A percentile compares a stretch with the other conserved stretches of the same genome.
Conservation (phyloP, 2,329 filamentous ascomycete genomes). For the Aschersonia sp. region DNA sequence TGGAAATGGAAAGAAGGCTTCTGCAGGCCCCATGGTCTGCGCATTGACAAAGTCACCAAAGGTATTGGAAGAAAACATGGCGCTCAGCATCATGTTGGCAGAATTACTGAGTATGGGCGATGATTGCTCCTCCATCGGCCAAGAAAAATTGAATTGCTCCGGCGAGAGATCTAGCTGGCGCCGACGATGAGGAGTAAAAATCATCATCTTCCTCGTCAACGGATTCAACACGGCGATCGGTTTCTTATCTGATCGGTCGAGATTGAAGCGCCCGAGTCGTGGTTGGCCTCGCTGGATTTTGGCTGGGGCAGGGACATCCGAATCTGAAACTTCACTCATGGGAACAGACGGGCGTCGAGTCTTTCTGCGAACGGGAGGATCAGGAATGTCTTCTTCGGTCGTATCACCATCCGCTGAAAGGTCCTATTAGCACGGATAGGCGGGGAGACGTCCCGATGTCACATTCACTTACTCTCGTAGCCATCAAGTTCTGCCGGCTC, state of each 20-base stretch:
- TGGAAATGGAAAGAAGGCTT: slow-evolving; percentile 60
- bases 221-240: slow-evolving; percentile 45
- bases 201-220: slow-evolving; percentile 45
- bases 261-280: slow-evolving; percentile 37
- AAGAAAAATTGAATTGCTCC: slow-evolving; percentile 37
- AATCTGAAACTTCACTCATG: slow-evolving; percentile 30
- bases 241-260: slow-evolving; percentile 38
- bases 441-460: too few relatives aligned
- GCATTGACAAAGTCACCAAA: slow-evolving; percentile 44
- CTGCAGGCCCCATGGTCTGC: slow-evolving; percentile 56
- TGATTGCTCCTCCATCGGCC: slow-evolving; percentile 24
- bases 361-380: slow-evolving; percentile 33
- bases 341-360: slow-evolving; percentile 23
- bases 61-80: slow-evolving; percentile 44
- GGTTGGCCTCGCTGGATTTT: slow-evolving; percentile 35
- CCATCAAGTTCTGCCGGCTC: slow-evolving; percentile 33
- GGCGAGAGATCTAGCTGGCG: slow-evolving; percentile 37
- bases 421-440: slow-evolving; percentile 4
- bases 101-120: slow-evolving; percentile 50
- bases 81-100: slow-evolving; percentile 66
- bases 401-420: slow-evolving; percentile 43
- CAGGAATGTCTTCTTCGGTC: slow-evolving; percentile 43
- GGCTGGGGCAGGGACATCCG: slow-evolving; percentile 29
- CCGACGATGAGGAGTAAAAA: slow-evolving; percentile 39
- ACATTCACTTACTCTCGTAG: slow-evolving; percentile 40